A percentile compares a stretch with the other conserved stretches of the same genome.
phyloP scores from a whole-genome alignment of 2,329 filamentous ascomycete genomes.

The Westerdykella aurantiaca region DNA sequence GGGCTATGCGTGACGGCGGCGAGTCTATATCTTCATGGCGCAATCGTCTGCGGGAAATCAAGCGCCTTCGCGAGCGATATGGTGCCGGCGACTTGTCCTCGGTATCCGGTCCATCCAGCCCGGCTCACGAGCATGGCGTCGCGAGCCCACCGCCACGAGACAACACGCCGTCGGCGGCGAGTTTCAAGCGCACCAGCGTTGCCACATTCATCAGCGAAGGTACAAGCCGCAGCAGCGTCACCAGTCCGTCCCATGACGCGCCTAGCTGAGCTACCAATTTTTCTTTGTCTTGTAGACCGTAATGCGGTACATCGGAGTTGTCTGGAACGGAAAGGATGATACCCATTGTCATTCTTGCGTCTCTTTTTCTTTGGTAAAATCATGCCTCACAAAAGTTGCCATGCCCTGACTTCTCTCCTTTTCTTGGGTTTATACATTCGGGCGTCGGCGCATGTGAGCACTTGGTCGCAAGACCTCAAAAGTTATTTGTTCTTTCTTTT shows the following conservation, averaged over 20 bases:
- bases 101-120: slow-evolving; percentile 18
- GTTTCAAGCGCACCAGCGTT: slow-evolving; percentile 33
- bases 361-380: neutral
- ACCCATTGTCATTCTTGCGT: neutral
- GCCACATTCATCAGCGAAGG: slow-evolving; percentile 34
- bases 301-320: neutral
- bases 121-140: slow-evolving; percentile 12
- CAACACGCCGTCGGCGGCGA: slow-evolving; percentile 19
- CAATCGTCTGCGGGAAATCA: slow-evolving; percentile 77
- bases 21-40: slow-evolving; percentile 89
- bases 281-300: neutral
- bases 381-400: neutral
- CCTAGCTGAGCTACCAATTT: too few relatives aligned
- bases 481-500: too few relatives aligned
- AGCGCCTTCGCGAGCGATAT: slow-evolving; percentile 64
- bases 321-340: neutral
- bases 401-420: too few relatives aligned
- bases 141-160: slow-evolving; percentile 26
- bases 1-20: slow-evolving; percentile 68
- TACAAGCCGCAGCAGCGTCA: slow-evolving; percentile 34
- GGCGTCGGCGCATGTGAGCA: too few relatives aligned
- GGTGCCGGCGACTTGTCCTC: slow-evolving; percentile 11
- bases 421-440: too few relatives aligned
- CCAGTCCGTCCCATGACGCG: slow-evolving; percentile 29
- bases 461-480: too few relatives aligned